A percentile compares a stretch with the other conserved stretches of the same genome.
phyloP scores from a whole-genome alignment of 139 green algal species.

The Chlamydomonas asymmetrica region DNA sequence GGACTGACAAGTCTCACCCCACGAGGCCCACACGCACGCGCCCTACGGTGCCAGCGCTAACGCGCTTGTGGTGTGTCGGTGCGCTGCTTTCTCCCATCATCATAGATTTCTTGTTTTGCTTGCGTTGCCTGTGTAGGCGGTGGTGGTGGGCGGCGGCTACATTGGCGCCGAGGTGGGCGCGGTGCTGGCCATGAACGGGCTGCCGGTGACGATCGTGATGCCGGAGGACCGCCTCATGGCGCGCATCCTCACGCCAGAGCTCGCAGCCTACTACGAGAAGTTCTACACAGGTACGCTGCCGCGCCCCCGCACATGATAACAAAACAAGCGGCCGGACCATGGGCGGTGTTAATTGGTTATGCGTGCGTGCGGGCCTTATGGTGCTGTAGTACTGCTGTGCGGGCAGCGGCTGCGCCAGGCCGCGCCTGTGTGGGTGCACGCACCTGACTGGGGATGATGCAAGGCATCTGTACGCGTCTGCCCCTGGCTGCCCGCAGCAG shows the following conservation, averaged over 20 bases:
- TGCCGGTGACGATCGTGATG: constrained; percentile 85
- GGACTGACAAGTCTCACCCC: no score
- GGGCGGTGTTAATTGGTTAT: not conserved
- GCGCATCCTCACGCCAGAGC: constrained; percentile 76
- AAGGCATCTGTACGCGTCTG: no score
- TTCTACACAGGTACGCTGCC: no score
- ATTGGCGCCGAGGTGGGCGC: constrained; percentile 85
- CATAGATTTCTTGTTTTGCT: not conserved
- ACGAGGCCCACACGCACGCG: no score
- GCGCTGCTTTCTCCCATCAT: not conserved
- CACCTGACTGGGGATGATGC: no score
- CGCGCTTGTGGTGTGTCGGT: no score
- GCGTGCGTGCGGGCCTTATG: not conserved
- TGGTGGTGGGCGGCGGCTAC: constrained; percentile 91
- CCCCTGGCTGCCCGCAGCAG: no score
- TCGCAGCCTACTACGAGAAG: constrained; percentile 79
- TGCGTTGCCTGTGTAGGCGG: constrained; percentile 37
- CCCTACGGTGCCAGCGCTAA: no score
- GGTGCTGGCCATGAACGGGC: constrained; percentile 66
- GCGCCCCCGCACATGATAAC: no score
- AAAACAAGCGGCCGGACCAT: no score
- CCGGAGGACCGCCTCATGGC: constrained; percentile 78
- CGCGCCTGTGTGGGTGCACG: no score
- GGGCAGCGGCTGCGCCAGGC: no score
- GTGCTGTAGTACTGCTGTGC: not conserved